phyloP scores from a whole-genome alignment of 192 early-diverging fungal species.

The Mortierella claussenii region DNA sequence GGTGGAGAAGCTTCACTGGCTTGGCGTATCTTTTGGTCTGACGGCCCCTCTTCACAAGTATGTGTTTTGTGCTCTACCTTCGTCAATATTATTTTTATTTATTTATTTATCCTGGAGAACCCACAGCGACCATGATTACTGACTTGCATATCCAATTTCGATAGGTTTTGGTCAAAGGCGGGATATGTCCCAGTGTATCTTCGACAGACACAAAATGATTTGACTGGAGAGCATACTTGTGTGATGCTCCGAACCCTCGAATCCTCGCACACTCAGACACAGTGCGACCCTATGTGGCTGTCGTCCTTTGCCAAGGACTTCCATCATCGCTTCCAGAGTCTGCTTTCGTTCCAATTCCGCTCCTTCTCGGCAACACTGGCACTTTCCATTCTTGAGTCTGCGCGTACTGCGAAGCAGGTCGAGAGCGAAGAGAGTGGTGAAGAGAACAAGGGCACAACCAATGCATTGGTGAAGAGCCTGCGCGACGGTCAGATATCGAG shows the following conservation, averaged over 20 bases:
- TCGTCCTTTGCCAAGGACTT: constrained; percentile 92
- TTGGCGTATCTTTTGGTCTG: constrained; percentile 96
- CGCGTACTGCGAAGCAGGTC: constrained; percentile 61
- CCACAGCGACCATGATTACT: background rate
- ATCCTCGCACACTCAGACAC: constrained; percentile 55
- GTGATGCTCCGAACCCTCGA: constrained; percentile 92
- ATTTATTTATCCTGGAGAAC: background rate
- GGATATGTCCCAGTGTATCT: constrained; percentile 95
- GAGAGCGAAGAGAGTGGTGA: constrained; percentile 16
- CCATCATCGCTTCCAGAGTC: constrained; percentile 85
- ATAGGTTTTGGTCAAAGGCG: constrained; percentile 89
- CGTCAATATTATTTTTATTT: background rate
- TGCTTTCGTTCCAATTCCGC: constrained; percentile 90
- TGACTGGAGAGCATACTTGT: constrained; percentile 98
- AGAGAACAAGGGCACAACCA: constrained; percentile 3
- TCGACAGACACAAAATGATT: constrained; percentile 95
- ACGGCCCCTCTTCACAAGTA: constrained; percentile 86
- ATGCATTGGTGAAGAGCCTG: constrained; percentile 30
- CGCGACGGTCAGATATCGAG: constrained; percentile 38
- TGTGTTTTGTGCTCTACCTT: background rate
- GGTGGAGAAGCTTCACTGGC: constrained; percentile 86
- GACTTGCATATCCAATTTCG: too few species aligned
- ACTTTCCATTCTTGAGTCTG: constrained; percentile 85
- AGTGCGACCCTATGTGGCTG: constrained; percentile 80
- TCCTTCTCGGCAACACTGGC: constrained; percentile 84